Evolutionary conservation across 257 asterid genomes (phyloP).

Genomic region (Lycium ferocissimum): DNA sequence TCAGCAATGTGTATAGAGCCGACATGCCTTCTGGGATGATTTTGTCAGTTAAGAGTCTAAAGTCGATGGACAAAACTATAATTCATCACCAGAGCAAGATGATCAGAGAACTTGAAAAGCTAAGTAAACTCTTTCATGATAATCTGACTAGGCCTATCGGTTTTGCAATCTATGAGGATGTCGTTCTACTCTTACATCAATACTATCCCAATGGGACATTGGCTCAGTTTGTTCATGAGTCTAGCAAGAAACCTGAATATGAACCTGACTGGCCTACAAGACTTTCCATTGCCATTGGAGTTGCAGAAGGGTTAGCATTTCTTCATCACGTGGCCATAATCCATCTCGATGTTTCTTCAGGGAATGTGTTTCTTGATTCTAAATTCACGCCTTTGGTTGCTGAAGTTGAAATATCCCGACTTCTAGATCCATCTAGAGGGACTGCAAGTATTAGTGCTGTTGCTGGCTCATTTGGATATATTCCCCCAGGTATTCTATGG

Average conservation of each 20-base stretch:
- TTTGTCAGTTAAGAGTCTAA: slow-evolving; percentile 72
- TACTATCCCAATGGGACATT: slow-evolving; percentile 69
- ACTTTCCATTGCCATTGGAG: slow-evolving; percentile 84
- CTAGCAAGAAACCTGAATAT: slow-evolving; percentile 50
- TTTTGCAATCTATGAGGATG: slow-evolving; percentile 80
- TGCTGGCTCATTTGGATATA: slow-evolving; percentile 98
- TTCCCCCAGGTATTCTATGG: slow-evolving; percentile 83
- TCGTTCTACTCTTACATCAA: slow-evolving; percentile 71
- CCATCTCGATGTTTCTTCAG: slow-evolving; percentile 94
- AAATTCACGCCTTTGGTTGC: slow-evolving; percentile 75
- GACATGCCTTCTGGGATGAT: slow-evolving; percentile 96
- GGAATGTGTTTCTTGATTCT: slow-evolving; percentile 82
- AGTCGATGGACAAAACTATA: slow-evolving; percentile 78
- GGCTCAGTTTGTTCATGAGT: slow-evolving; percentile 75
- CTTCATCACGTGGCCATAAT: slow-evolving; percentile 86
- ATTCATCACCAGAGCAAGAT: slow-evolving; percentile 76
- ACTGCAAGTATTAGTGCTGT: slow-evolving; percentile 98
- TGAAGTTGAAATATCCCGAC: slow-evolving; percentile 92
- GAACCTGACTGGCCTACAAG: slow-evolving; percentile 87
- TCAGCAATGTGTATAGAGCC: slow-evolving; percentile 83
- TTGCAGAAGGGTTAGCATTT: slow-evolving; percentile 91
- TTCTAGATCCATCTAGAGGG: slow-evolving; percentile 95
- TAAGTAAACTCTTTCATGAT: slow-evolving; percentile 82
- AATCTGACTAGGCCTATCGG: slow-evolving; percentile 88
- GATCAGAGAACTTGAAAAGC: slow-evolving; percentile 91